These are phyloP conservation scores for Trametes cingulata DNA, from an alignment of 768 basidiomycete genomes.

Conservation along the genomic window DNA sequence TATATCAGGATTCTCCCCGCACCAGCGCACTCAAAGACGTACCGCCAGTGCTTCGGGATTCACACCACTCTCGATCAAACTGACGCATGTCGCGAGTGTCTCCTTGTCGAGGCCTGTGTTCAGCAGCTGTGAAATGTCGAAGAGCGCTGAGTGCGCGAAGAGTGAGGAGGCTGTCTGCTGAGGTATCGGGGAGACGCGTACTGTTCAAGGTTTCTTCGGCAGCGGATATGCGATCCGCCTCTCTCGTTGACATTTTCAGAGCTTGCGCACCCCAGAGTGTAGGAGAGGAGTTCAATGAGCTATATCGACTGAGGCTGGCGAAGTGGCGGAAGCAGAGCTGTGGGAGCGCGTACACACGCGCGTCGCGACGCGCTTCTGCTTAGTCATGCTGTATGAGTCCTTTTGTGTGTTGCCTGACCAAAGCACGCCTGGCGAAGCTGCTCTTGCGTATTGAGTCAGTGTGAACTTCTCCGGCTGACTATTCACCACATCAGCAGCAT, in stretches of 20 bases:
- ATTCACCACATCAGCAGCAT: no score
- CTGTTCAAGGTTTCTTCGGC: conserved; percentile 21
- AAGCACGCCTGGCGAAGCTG: conserved; percentile 3
- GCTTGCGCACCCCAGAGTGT: no score
- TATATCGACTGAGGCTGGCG: not conserved
- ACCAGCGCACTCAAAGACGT: conserved; percentile 32
- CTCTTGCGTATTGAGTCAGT: not conserved
- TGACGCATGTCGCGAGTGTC: conserved; percentile 87
- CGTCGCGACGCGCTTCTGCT: not conserved
- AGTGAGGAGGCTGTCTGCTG: not conserved
- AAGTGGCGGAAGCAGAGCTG: not conserved
- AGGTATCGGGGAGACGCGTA: not conserved
- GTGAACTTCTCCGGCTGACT: not conserved
- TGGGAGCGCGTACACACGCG: not conserved
- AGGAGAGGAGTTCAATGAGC: no score
- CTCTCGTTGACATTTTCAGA: conserved; percentile 13
- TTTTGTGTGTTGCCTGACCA: not conserved
- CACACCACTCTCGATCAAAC: conserved; percentile 90
- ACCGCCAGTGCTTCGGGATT: conserved; percentile 93
- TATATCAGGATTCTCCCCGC: not conserved
- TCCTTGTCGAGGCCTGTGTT: conserved; percentile 89
- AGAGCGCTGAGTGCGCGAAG: conserved; percentile 56
- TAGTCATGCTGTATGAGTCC: conserved; percentile 7
- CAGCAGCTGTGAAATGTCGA: conserved; percentile 85
- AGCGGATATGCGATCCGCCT: conserved; percentile 12